Conservation (phyloP, 805 yeast genomes). For the Candida ipomoeae region DNA sequence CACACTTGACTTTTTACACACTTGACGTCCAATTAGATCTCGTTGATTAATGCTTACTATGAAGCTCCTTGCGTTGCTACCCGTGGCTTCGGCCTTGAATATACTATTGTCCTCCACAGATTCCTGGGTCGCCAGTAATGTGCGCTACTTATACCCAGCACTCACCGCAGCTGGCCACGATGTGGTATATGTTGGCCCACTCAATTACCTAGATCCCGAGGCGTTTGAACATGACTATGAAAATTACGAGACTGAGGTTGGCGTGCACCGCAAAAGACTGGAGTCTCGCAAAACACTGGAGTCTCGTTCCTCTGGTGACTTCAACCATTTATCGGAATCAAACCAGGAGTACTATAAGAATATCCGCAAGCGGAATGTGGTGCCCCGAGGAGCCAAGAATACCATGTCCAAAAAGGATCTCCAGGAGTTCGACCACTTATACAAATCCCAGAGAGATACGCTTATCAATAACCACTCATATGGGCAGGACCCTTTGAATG, state of each 20-base stretch:
- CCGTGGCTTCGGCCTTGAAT: conserved; percentile 19
- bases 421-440: not conserved
- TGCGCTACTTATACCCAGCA: conserved; percentile 25
- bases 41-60: not conserved
- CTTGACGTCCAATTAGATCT: not conserved
- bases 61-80: conserved; percentile 1
- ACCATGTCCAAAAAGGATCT: conserved; percentile 12
- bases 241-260: conserved; percentile 15
- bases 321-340: conserved; percentile 29
- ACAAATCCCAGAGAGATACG: not conserved
- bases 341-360: conserved; percentile 28
- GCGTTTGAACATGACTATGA: not conserved
- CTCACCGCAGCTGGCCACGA: conserved; percentile 28
- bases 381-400: conserved; percentile 20
- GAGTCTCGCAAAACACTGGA: not conserved
- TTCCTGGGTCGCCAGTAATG: conserved; percentile 36
- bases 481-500: conserved; percentile 35
- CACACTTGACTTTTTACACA: too few relatives aligned
- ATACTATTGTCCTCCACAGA: conserved; percentile 31
- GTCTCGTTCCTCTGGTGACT: conserved; percentile 22
- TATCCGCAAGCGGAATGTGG: conserved; percentile 13
- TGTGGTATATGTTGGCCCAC: conserved; percentile 31
- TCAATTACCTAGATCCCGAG: conserved; percentile 15
- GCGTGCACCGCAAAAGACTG: not conserved
- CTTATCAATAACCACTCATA: conserved; percentile 11